Evolutionary conservation across 768 basidiomycete genomes (phyloP), one percentile per base, ranked within the genome.

Genomic region (Nidularia sp.): DNA sequence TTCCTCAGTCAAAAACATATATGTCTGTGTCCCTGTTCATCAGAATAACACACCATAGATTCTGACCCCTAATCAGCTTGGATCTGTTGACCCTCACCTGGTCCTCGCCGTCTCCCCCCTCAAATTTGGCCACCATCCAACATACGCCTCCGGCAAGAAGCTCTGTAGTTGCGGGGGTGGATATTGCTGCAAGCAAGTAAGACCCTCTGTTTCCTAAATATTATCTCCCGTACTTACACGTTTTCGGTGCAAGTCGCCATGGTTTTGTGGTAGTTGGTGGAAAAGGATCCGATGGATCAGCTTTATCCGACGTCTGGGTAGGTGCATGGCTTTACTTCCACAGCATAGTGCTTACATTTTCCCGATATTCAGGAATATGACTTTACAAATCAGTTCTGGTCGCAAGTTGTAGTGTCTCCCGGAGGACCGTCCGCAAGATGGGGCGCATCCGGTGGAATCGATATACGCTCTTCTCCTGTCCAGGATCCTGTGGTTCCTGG

Each of bases 101-200:
- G 90, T 72, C 75, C 8, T 65, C 60, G 8, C 86, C 87, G 4
- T 59, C 61, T 2, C 78, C 85, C 22, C 80, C 84, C 18, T 6
- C 67, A 9, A 74, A 69, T 64, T 76, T 85, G 5, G 7, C 36
- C 36, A 39, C 36, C n/a, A 7, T 39, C n/a, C 54, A 63, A 22
- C 60, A 61, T 0, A 65, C 66, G 5, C 90, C 90, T 6, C 72
- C 86, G 10, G 75, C 86, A 31, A 76, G 88, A 62, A 85, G 80
- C 66, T 78, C 79, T 39, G 81, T 85, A 31, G 60, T 90, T 39
- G 70, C 78, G 42, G 90, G 87, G 4, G 69, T 72, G 18, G 90
- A 92, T 70, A 80, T 79, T 56, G 90, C 88, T 44, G 87, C 88
- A 8, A 92, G 85, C 86, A 88, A 91, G 89, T 89, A 52, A 58